phyloP scores from a whole-genome alignment of 257 asterid species.

The Solanum raphanifolium region DNA sequence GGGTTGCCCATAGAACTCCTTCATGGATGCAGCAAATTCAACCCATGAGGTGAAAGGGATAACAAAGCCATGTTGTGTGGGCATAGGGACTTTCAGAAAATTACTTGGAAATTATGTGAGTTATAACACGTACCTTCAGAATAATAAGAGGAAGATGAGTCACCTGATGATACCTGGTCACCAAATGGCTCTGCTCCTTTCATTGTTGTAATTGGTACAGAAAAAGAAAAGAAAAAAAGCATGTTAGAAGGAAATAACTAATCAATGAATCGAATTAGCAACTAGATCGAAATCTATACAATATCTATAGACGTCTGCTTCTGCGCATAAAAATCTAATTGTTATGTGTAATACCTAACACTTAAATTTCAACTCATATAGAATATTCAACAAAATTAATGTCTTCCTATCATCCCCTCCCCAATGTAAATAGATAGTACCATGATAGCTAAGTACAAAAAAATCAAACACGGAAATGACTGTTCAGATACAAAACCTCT shows the following conservation, averaged over 20 bases:
- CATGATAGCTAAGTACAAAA: too few species aligned
- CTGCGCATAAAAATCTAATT: not conserved
- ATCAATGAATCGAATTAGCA: not conserved
- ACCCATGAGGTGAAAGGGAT: constrained; percentile 53
- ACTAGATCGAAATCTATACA: not conserved
- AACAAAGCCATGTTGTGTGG: constrained; percentile 28
- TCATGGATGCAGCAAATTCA: too few species aligned
- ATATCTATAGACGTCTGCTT: not conserved
- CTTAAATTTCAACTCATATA: not conserved
- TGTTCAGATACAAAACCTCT: not conserved
- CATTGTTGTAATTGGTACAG: constrained; percentile 5
- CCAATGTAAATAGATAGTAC: too few species aligned
- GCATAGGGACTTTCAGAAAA: constrained; percentile 30
- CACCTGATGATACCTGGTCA: constrained; percentile 51
- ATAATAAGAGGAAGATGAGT: not conserved
- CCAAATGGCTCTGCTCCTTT: constrained; percentile 13
- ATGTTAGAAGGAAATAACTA: not conserved
- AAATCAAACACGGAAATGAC: too few species aligned
- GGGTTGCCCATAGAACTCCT: too few species aligned
- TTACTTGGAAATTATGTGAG: not conserved
- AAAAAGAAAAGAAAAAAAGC: not conserved
- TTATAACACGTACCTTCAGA: constrained; percentile 33
- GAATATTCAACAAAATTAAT: not conserved
- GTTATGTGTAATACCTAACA: not conserved
- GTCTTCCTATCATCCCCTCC: too few species aligned